These are phyloP conservation scores for Porogramme epimiltina DNA, from an alignment of 1,284 basidiomycete species.

Conservation along the genomic window DNA sequence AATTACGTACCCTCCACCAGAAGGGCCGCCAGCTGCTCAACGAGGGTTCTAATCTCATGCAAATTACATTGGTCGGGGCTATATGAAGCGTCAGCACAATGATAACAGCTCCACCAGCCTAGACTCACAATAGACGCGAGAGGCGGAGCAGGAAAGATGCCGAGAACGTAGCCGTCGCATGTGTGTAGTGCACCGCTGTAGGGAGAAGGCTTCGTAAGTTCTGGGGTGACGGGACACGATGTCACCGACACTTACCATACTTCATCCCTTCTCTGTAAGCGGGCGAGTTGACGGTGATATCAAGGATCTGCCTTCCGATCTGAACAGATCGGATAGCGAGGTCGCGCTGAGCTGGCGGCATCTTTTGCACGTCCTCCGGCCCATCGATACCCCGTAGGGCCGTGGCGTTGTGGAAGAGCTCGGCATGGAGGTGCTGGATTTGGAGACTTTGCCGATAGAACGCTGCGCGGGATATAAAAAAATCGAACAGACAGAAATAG, in stretches of 20 bases:
- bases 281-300: constrained; percentile 75
- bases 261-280: constrained; percentile 89
- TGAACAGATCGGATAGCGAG: constrained; percentile 72
- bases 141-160: constrained; percentile 88
- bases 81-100: constrained; percentile 6
- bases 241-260: constrained; percentile 58
- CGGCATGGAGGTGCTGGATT: constrained; percentile 78
- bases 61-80: constrained; percentile 86
- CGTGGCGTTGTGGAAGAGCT: constrained; percentile 80
- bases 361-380: constrained; percentile 75
- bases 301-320: constrained; percentile 68
- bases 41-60: constrained; percentile 71
- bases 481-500: background rate
- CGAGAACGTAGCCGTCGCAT: constrained; percentile 90
- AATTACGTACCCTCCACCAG: constrained; percentile 67
- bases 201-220: constrained; percentile 12
- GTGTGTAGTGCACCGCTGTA: constrained; percentile 84
- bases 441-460: constrained; percentile 85
- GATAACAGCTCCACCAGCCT: background rate
- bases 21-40: constrained; percentile 76
- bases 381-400: constrained; percentile 76
- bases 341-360: constrained; percentile 69
- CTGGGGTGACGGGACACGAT: background rate
- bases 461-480: constrained; percentile 40
- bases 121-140: constrained; percentile 78